A percentile compares a stretch with the other conserved stretches of the same genome.
These are phyloP conservation scores for Cladophialophora bantiana DNA, from an alignment of 2,329 filamentous ascomycete species.

Conservation along the genomic window DNA sequence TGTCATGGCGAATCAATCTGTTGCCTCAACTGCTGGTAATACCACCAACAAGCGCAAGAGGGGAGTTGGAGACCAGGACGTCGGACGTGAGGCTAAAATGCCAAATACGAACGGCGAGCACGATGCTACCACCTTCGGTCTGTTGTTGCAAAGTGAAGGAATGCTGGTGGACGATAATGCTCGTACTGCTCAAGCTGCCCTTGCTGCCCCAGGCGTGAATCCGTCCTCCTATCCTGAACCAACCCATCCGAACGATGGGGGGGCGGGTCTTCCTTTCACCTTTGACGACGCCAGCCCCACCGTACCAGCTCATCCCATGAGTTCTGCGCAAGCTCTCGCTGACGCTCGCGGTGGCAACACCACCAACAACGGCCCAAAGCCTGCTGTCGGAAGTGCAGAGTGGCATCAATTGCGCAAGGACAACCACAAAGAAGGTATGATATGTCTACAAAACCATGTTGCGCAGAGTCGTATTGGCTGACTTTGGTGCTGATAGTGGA, in stretches of 20 bases:
- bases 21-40: constrained; percentile 8
- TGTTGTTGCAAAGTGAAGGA: constrained; percentile 57
- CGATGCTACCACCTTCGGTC: constrained; percentile 52
- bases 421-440: constrained; percentile 96
- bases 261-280: constrained; percentile 30
- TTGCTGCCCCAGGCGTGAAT: constrained; percentile 51
- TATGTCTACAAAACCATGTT: background rate
- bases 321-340: constrained; percentile 42
- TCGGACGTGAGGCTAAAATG: constrained; percentile 32
- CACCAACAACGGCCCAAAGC: constrained; percentile 63
- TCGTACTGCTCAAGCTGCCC: constrained; percentile 56
- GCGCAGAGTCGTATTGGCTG: background rate
- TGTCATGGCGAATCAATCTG: constrained; percentile 25
- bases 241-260: constrained; percentile 48
- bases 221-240: constrained; percentile 55
- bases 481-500: constrained; percentile 70
- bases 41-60: constrained; percentile 41
- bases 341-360: constrained; percentile 46
- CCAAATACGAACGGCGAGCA: constrained; percentile 39
- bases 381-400: constrained; percentile 91
- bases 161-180: constrained; percentile 53
- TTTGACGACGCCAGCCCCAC: constrained; percentile 40
- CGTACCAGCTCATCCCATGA: constrained; percentile 27
- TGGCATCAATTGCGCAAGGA: constrained; percentile 98
- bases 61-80: constrained; percentile 33